Evolutionary conservation across 1,139 yeast species (phyloP).

Genomic region (Yamadazyma epiphylla): DNA sequence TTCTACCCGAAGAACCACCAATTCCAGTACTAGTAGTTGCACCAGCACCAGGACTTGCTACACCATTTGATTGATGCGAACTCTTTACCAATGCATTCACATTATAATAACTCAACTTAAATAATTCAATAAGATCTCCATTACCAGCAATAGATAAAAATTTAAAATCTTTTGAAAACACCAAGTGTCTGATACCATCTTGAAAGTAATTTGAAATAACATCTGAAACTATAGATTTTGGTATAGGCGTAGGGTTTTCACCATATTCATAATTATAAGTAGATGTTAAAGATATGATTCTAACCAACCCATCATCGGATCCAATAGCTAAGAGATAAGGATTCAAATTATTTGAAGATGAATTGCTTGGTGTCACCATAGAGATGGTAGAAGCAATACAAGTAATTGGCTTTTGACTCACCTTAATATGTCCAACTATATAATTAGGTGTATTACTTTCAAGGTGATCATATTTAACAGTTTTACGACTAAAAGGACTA

Average conservation of each 20-base stretch:
- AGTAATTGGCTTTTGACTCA: constrained; percentile 55
- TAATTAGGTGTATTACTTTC: constrained; percentile 3
- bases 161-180: constrained; percentile 63
- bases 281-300: constrained; percentile 49
- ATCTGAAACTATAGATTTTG: constrained; percentile 48
- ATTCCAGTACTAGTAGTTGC: constrained; percentile 2
- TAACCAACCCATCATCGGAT: constrained; percentile 63
- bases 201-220: constrained; percentile 60
- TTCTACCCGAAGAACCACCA: constrained; percentile 13
- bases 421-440: constrained; percentile 54
- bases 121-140: constrained; percentile 57
- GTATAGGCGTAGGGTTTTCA: constrained; percentile 15
- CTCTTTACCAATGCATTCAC: constrained; percentile 29
- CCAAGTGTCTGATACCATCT: constrained; percentile 57
- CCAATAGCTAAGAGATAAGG: constrained; percentile 57
- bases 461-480: constrained; percentile 2
- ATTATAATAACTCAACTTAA: constrained; percentile 42
- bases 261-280: constrained; percentile 21
- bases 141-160: constrained; percentile 56
- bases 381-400: constrained; percentile 24
- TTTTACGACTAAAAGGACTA: constrained; percentile 19
- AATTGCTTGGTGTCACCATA: constrained; percentile 4
- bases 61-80: constrained; percentile 1
- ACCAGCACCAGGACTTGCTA: too few relatives aligned
- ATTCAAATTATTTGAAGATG: constrained; percentile 18